Base-by-base conservation (phyloP, 768 basidiomycete species). In the Kwoniella bestiolae region DNA sequence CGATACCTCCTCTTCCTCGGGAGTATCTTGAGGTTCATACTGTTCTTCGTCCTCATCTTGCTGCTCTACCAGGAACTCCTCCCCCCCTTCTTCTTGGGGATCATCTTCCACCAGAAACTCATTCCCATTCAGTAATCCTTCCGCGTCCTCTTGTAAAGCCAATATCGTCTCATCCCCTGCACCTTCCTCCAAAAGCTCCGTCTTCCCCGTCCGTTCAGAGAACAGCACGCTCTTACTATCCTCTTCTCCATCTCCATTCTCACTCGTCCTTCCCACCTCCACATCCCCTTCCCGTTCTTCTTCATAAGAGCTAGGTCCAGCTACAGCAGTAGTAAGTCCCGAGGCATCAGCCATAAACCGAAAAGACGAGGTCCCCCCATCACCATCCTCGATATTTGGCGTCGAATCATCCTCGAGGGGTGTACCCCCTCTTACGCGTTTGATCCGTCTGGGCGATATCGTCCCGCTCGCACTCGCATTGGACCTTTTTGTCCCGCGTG, bases 221-320 rank as follows among this genome's bases (percentile, higher is more conserved):
- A 66, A 66, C 44, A 66, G 21, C 1, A 66, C 58, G 47, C 65
- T 66, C 21, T 55, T 55, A 55, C 52, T 55, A 14, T 41, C 38
- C 32, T 41, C 58, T 60, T 65, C 63, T n/a, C 51, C 56, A 16
- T 60, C 63, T 11, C 32, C 63, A 23, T 50, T 35, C 35, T 64
- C 63, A n/a, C 55, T 57, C n/a, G 63, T 63, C 28, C 46, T n/a
- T n/a, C n/a, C 62, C 18, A 49, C 3, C 5, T 41, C 29, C 41
- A 49, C 7, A 21, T 45, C n/a, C 18, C 38, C 6, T 47, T 52
- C 55, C 12, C 31, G 23, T 34, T 44, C 46, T 14, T 52, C 56
- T 25, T 35, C 38, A 45, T 65, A 65, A 26, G 63, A 65, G 47
- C 56, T 65, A 14, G 63, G 56, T 45, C 63, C 63, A 14, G 56